Conservation (phyloP, 2,329 filamentous ascomycete species). For the Beauveria asiatica region DNA sequence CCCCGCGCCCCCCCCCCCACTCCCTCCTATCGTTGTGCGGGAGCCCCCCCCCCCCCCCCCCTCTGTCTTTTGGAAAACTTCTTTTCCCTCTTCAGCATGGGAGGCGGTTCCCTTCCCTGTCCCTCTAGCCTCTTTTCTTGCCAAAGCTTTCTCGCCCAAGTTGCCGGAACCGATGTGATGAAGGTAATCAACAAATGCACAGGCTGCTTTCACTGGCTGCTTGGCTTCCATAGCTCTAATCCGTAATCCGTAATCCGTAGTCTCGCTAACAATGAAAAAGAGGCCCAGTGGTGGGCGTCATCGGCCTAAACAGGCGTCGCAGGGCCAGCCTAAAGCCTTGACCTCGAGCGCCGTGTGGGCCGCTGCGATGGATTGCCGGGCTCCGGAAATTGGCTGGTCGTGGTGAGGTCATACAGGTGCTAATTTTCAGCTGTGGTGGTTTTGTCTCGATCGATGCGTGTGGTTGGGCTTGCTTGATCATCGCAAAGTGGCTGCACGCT, state of each 20-base stretch:
- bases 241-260: too few relatives aligned
- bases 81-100: not conserved
- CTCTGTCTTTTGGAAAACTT: too few relatives aligned
- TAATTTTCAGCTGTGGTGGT: slow-evolving; percentile 6
- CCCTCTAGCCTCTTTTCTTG: not conserved
- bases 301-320: not conserved
- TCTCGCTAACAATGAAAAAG: not conserved
- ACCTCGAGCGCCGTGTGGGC: not conserved
- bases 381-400: slow-evolving; percentile 8
- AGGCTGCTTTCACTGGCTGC: slow-evolving; percentile 3
- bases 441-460: not conserved
- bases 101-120: not conserved
- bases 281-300: slow-evolving; percentile 1
- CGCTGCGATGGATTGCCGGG: slow-evolving; percentile 5
- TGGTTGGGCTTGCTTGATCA: not conserved
- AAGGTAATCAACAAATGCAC: slow-evolving; percentile 2
- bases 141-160: not conserved
- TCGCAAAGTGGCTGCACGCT: not conserved
- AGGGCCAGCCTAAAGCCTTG: not conserved
- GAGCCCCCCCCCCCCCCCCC: too few relatives aligned
- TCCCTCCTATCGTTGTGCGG: too few relatives aligned
- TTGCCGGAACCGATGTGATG: not conserved
- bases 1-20: too few relatives aligned
- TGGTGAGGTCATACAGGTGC: slow-evolving; percentile 9
- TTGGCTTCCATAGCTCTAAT: not conserved